These are phyloP conservation scores for Heliamphora exappendiculata DNA, from an alignment of 148 eudicot species.

Conservation along the genomic window DNA sequence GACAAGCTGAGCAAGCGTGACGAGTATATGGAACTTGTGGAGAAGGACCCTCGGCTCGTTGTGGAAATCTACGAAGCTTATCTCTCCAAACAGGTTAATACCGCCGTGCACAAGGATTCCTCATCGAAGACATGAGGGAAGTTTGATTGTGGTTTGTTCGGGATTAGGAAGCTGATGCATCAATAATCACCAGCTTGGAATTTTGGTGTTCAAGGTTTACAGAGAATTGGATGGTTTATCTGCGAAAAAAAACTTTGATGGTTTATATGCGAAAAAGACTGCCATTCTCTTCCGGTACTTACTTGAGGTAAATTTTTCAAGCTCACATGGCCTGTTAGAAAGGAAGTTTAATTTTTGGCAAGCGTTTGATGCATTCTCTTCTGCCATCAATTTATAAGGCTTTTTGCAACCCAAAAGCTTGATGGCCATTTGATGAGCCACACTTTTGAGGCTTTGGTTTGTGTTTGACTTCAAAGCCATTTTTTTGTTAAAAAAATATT, in stretches of 20 bases:
- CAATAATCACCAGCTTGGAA: neutral
- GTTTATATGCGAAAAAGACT: too few species aligned
- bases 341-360: neutral
- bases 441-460: too few species aligned
- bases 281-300: too few species aligned
- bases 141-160: neutral
- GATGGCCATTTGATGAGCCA: too few species aligned
- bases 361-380: neutral
- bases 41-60: slow-evolving; percentile 69
- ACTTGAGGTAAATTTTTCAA: slow-evolving; percentile 6
- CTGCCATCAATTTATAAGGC: neutral
- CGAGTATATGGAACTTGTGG: slow-evolving; percentile 67
- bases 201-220: neutral
- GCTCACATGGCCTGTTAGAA: neutral
- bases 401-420: too few species aligned
- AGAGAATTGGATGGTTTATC: slow-evolving; percentile 3
- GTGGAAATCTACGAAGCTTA: slow-evolving; percentile 75
- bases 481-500: too few species aligned
- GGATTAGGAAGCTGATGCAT: neutral
- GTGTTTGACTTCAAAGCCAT: too few species aligned
- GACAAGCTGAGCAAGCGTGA: slow-evolving; percentile 52
- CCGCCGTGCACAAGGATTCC: slow-evolving; percentile 43
- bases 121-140: neutral
- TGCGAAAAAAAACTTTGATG: too few species aligned
- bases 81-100: slow-evolving; percentile 59